These are phyloP conservation scores for Dioszegia crocea DNA, from an alignment of 768 basidiomycete species.

Conservation along the genomic window DNA sequence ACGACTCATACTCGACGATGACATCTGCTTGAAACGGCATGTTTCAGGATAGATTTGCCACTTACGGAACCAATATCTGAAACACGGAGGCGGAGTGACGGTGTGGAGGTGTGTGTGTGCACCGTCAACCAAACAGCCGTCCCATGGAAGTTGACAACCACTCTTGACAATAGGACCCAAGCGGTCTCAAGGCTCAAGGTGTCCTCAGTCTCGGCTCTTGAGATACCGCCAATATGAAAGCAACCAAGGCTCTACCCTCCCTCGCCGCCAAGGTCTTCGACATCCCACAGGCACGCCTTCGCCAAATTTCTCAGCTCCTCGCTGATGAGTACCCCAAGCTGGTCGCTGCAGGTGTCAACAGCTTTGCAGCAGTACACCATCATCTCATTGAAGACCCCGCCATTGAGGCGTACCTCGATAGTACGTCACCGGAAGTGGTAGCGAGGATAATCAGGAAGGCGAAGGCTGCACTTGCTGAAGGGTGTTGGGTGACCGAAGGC, in stretches of 20 bases:
- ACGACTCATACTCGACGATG: too few species aligned
- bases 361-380: neutral
- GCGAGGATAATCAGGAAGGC: neutral
- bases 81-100: neutral
- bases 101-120: neutral
- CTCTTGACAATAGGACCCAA: neutral
- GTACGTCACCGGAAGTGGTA: neutral
- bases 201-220: neutral
- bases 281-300: neutral
- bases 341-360: neutral
- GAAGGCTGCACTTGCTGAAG: neutral
- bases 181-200: neutral
- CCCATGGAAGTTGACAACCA: neutral
- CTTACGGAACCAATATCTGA: neutral
- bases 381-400: neutral
- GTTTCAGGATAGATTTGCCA: neutral
- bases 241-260: neutral
- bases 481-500: neutral
- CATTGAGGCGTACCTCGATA: neutral
- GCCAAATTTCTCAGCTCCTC: neutral
- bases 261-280: neutral
- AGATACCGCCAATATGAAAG: neutral
- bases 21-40: neutral
- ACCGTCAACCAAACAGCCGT: too few species aligned
- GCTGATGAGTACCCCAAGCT: neutral